Percentiles rank a stretch among this genome's conserved stretches.
These are phyloP conservation scores for Fraxinus angustifolia DNA, from an alignment of 305 asterid species.

Conservation along the genomic window DNA sequence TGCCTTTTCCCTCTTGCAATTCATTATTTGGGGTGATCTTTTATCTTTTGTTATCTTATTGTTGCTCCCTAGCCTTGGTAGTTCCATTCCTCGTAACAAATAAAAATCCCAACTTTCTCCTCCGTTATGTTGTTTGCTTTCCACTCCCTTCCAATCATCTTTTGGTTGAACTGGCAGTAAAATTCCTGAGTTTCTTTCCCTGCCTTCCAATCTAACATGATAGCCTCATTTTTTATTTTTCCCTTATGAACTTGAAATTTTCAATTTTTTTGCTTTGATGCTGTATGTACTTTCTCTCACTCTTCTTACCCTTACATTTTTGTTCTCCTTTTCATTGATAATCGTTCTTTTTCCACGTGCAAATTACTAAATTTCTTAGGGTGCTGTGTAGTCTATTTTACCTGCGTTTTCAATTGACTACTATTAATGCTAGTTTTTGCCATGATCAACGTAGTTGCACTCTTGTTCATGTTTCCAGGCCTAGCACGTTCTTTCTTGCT, in stretches of 20 bases:
- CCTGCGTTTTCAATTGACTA: not conserved
- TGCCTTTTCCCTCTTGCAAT: constrained; percentile 8
- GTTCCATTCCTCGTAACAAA: not conserved
- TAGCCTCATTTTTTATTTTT: not conserved
- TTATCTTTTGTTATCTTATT: not conserved
- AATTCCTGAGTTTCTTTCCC: not conserved
- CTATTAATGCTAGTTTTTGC: not conserved
- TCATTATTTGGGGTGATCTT: not conserved
- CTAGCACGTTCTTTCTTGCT: not conserved
- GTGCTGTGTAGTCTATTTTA: not conserved
- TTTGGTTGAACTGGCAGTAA: not conserved
- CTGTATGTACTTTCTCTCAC: not conserved
- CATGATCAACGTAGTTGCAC: not conserved
- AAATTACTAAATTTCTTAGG: not conserved
- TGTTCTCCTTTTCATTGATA: not conserved
- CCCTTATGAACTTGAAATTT: not conserved
- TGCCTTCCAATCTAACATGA: not conserved
- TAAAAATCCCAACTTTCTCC: not conserved
- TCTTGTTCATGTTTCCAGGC: not conserved
- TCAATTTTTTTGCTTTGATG: not conserved
- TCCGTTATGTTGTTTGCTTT: not conserved
- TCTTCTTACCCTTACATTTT: not conserved
- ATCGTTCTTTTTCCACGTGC: not conserved
- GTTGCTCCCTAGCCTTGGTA: not conserved
- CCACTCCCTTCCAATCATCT: not conserved